Conservation (phyloP, 2,329 filamentous ascomycete species). For the Nigrospora oryzae region DNA sequence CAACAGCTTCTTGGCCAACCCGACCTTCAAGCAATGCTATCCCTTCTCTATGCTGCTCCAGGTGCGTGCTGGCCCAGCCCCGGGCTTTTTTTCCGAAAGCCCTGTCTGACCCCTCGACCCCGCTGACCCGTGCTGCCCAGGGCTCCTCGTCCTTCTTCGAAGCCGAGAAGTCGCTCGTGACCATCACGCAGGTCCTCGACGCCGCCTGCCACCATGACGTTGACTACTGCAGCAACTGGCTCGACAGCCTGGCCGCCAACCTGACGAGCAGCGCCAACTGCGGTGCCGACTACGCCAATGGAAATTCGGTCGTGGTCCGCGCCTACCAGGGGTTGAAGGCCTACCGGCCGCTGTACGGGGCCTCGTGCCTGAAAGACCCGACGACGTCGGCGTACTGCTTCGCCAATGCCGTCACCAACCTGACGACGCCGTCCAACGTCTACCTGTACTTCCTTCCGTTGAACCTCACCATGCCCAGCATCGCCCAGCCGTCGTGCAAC, state of each 20-base stretch:
- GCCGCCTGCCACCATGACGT: constrained; percentile 65
- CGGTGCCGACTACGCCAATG: constrained; percentile 56
- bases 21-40: constrained; percentile 65
- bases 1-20: constrained; percentile 53
- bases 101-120: constrained; percentile 3
- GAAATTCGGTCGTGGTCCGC: constrained; percentile 63
- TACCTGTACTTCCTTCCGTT: constrained; percentile 84
- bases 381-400: constrained; percentile 67
- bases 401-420: constrained; percentile 75
- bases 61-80: constrained; percentile 34
- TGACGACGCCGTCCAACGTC: constrained; percentile 57
- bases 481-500: constrained; percentile 65
- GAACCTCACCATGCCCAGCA: constrained; percentile 60
- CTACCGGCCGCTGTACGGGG: constrained; percentile 71
- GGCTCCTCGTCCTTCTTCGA: constrained; percentile 82
- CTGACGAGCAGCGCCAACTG: constrained; percentile 59
- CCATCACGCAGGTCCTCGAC: constrained; percentile 71
- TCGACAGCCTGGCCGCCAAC: constrained; percentile 56
- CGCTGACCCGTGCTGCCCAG: constrained; percentile 28
- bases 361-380: constrained; percentile 68
- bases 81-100: constrained; percentile 9
- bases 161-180: constrained; percentile 59
- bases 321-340: constrained; percentile 69
- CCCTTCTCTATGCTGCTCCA: constrained; percentile 78
- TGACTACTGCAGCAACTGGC: constrained; percentile 54